Base-by-base conservation (phyloP, 1,284 basidiomycete species). In the Rhodotorula sp. region DNA sequence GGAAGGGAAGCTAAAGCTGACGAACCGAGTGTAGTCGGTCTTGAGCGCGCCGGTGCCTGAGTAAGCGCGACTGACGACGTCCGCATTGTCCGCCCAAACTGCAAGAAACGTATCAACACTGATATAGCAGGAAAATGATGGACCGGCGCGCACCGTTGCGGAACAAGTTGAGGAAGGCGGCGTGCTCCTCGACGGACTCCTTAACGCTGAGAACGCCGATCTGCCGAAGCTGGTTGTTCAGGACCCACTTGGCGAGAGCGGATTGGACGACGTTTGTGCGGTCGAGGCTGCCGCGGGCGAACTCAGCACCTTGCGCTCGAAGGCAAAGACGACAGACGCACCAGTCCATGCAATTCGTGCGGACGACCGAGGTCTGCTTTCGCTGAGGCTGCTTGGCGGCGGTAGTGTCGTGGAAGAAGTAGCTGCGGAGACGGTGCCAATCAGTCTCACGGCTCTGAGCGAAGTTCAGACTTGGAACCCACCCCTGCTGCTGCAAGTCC, bases 51-150 rank as follows among this genome's bases (percentile, higher is more conserved):
- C 94, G 30, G 94, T 95, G 31, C 96, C 96, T 62, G 88, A 90
- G 81, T 99, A 99, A 0, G 94, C 94, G 69, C 86, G 88, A 2
- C 93, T 89, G 72, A 99, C 91, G 61, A 85, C 84, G 80, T 99
- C 93, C 26, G 93, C 96, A 79, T 99, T 95, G 79, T 99, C 92
- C 28, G 96, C 90, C 96, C 96, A 99, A 80, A 98, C 94, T 94
- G 51, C 18, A 34, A 34, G 34, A 34, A 34, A 34, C 34, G 34
- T 34, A 34, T 34, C 34, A 34, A 10, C 34, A 34, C 10, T 34
- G 34, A 6, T 10, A 34, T 34, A 34, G 34, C 5, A 34, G 34
- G 40, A 13, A 65, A 20, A 50, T 5, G 13, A 11, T 1, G 30
- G n/a, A 34, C 28, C 26, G 40, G 18, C n/a, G 82, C 90, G 78